A percentile compares a stretch with the other conserved stretches of the same genome.
Evolutionary conservation across 169 alveolate species (phyloP).

Genomic region (Cryptosporidium sp.): DNA sequence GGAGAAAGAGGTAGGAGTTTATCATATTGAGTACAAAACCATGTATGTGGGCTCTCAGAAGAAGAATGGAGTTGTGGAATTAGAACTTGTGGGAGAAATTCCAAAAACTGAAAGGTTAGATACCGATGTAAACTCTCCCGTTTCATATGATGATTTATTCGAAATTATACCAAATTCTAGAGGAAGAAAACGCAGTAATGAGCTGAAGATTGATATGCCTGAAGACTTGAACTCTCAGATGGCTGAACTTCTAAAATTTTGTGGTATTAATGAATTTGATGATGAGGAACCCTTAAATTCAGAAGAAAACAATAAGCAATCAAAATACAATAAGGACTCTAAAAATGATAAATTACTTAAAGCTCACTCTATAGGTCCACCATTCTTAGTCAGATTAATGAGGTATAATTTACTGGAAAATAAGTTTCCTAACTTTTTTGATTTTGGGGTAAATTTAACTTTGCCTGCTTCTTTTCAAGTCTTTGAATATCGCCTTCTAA

Average conservation of each 20-base stretch:
- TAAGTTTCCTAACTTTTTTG: slow-evolving; percentile 38
- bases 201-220: slow-evolving; percentile 35
- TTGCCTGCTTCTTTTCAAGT: slow-evolving; percentile 45
- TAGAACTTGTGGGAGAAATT: slow-evolving; percentile 39
- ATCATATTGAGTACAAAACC: not conserved
- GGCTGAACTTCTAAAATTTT: slow-evolving; percentile 17
- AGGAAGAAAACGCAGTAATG: not conserved
- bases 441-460: slow-evolving; percentile 50
- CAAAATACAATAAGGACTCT: not conserved
- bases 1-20: slow-evolving; percentile 15
- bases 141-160: slow-evolving; percentile 64
- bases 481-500: slow-evolving; percentile 5
- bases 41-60: slow-evolving; percentile 48
- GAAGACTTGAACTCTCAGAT: slow-evolving; percentile 36
- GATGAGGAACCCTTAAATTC: not conserved
- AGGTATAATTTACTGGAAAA: slow-evolving; percentile 46
- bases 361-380: slow-evolving; percentile 43
- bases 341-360: not conserved
- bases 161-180: slow-evolving; percentile 10
- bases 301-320: not conserved
- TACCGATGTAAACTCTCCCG: slow-evolving; percentile 51
- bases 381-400: slow-evolving; percentile 40
- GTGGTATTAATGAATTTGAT: slow-evolving; percentile 48
- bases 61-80: slow-evolving; percentile 19
- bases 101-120: slow-evolving; percentile 71